Percentiles rank a stretch among this genome's conserved stretches.
phyloP scores from a whole-genome alignment of 768 basidiomycete species.

The Macrocybe gigantea region DNA sequence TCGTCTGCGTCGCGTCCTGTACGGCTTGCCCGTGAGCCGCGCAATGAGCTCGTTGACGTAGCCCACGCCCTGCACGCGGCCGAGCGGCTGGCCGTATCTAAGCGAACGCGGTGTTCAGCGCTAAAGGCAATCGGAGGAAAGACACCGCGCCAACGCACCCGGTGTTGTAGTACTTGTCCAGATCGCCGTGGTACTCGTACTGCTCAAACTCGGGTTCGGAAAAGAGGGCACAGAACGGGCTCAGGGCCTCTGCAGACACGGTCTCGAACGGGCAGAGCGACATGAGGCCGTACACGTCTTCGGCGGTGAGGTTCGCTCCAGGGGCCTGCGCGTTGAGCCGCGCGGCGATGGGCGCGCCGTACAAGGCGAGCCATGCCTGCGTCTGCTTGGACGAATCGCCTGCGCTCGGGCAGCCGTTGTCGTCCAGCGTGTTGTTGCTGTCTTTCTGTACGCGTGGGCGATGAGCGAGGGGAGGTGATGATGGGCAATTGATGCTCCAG shows the following conservation, averaged over 20 bases:
- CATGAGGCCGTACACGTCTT: conserved; percentile 57
- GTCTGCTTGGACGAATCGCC: conserved; percentile 38
- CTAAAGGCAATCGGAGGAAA: background rate
- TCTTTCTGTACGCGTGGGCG: background rate
- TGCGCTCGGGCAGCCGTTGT: conserved; percentile 57
- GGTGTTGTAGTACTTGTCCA: conserved; percentile 75
- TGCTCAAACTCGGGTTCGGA: conserved; percentile 51
- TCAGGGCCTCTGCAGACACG: conserved; percentile 40
- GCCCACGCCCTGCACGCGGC: conserved; percentile 78
- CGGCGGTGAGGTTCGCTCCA: conserved; percentile 49
- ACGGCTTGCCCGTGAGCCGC: conserved; percentile 61
- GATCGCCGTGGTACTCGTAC: conserved; percentile 66
- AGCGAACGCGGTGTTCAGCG: background rate
- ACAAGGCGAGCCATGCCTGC: conserved; percentile 49
- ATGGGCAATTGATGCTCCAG: background rate
- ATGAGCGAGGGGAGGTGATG: background rate
- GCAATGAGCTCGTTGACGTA: conserved; percentile 88
- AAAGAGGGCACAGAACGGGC: conserved; percentile 76
- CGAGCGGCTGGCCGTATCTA: conserved; percentile 65
- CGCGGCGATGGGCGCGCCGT: conserved; percentile 46
- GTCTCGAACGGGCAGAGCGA: conserved; percentile 79
- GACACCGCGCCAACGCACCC: conserved; percentile 39
- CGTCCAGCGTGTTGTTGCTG: conserved; percentile 68
- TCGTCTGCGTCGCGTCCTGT: conserved; percentile 68
- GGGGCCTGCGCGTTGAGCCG: conserved; percentile 58